These are phyloP conservation scores for Penicillium malachiteum DNA, from an alignment of 495 filamentous ascomycete genomes.

Conservation along the genomic window DNA sequence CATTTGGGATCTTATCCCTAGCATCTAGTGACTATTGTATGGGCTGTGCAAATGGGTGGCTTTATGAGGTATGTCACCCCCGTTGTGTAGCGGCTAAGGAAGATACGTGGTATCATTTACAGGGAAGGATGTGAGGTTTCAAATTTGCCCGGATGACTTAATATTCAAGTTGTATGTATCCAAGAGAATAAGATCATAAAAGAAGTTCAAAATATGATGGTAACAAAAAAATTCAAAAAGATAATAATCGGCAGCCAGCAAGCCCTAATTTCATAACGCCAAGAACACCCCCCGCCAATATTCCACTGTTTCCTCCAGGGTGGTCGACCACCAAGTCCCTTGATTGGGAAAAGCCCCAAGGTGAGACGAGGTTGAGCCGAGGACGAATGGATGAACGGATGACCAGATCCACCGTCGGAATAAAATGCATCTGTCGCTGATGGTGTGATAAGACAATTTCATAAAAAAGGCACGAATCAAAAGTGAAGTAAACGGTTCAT, in stretches of 20 bases:
- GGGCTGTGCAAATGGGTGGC: conserved; percentile 10
- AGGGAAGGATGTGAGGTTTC: conserved; percentile 1
- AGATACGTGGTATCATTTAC: not conserved
- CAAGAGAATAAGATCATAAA: conserved; percentile 5
- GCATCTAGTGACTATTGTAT: conserved; percentile 16
- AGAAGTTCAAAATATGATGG: conserved; percentile 1
- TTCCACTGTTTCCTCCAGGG: conserved; percentile 5
- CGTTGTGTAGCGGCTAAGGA: not conserved
- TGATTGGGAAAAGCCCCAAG: not conserved
- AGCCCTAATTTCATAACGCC: conserved; percentile 21
- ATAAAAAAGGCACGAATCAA: conserved; percentile 17
- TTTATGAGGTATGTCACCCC: conserved; percentile 1
- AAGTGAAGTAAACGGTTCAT: conserved; percentile 6
- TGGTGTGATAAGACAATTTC: conserved; percentile 12
- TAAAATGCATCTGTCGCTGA: conserved; percentile 20
- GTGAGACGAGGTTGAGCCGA: too few relatives aligned
- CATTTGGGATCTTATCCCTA: conserved; percentile 26
- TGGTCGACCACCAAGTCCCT: conserved; percentile 1
- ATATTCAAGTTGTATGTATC: not conserved
- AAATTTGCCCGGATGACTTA: conserved; percentile 9
- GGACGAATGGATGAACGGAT: conserved; percentile 7
- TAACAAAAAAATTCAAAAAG: conserved; percentile 11
- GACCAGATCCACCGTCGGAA: conserved; percentile 2
- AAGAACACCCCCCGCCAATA: conserved; percentile 16
- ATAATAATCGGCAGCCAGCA: not conserved